Conservation (phyloP, 2,329 filamentous ascomycete species). For the Cladosporium sp. region DNA sequence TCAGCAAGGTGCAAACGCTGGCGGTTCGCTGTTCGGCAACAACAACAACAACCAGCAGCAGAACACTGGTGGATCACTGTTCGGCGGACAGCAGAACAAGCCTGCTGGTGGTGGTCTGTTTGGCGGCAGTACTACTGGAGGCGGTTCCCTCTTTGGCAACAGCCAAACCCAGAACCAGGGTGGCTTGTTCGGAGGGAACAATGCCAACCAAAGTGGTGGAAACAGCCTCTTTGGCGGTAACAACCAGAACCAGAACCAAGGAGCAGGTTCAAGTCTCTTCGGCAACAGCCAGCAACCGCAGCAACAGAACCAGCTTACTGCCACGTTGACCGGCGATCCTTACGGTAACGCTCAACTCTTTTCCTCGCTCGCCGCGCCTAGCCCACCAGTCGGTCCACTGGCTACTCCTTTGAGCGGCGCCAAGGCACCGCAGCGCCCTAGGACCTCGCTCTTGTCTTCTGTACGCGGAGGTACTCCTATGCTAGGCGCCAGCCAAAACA, state of each 20-base stretch:
- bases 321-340: constrained; percentile 73
- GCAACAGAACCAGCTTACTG: constrained; percentile 55
- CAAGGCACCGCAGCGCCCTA: constrained; percentile 40
- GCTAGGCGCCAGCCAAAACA: constrained; percentile 15
- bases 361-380: constrained; percentile 65
- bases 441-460: constrained; percentile 29
- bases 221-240: constrained; percentile 44
- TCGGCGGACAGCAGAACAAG: constrained; percentile 26
- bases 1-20: constrained; percentile 23
- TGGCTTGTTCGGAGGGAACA: constrained; percentile 33
- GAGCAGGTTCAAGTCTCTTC: constrained; percentile 51
- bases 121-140: constrained; percentile 41
- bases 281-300: constrained; percentile 53
- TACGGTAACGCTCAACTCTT: constrained; percentile 90
- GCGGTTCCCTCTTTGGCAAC: constrained; percentile 47
- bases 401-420: constrained; percentile 81
- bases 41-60: constrained; percentile 54
- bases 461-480: constrained; percentile 15
- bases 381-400: constrained; percentile 78
- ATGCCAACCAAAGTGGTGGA: constrained; percentile 37
- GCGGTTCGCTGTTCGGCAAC: constrained; percentile 43
- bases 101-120: constrained; percentile 38
- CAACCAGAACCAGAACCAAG: constrained; percentile 45
- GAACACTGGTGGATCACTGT: constrained; percentile 40
- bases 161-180: constrained; percentile 40